A percentile compares a stretch with the other conserved stretches of the same genome.
These are phyloP conservation scores for Glaciozyma antarctica DNA, from an alignment of 768 basidiomycete genomes.

Conservation along the genomic window DNA sequence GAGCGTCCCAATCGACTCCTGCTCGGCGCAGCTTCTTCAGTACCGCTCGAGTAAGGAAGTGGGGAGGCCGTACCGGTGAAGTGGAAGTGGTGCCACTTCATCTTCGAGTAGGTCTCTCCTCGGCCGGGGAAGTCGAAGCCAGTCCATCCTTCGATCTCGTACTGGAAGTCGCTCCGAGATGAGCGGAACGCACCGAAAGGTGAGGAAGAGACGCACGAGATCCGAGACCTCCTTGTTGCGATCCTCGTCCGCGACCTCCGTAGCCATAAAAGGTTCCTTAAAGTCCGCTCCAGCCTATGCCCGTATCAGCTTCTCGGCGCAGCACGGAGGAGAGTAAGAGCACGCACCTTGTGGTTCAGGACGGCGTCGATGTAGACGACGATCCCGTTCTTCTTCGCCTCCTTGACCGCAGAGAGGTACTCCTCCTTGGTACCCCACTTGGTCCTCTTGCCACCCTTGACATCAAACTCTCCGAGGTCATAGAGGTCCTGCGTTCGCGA, in stretches of 20 bases:
- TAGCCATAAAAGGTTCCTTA: slow-evolving; percentile 42
- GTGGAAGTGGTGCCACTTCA: slow-evolving; percentile 37
- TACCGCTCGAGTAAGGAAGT: too few relatives aligned
- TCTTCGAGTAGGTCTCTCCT: slow-evolving; percentile 40
- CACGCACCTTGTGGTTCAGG: slow-evolving; percentile 41
- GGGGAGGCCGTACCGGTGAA: slow-evolving; percentile 27
- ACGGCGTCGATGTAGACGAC: slow-evolving; percentile 42
- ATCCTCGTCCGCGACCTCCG: slow-evolving; percentile 42
- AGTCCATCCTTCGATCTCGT: slow-evolving; percentile 43
- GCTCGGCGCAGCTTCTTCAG: too few relatives aligned
- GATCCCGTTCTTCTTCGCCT: slow-evolving; percentile 40
- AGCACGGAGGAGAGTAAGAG: neutral
- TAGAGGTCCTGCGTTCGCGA: slow-evolving; percentile 26
- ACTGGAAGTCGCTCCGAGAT: slow-evolving; percentile 17
- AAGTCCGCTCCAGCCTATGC: slow-evolving; percentile 41
- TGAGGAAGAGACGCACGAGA: neutral
- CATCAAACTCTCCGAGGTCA: slow-evolving; percentile 42
- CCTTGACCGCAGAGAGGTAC: slow-evolving; percentile 8
- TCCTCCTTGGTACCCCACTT: slow-evolving; percentile 45
- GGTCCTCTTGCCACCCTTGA: slow-evolving; percentile 38
- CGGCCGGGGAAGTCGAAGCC: slow-evolving; percentile 43
- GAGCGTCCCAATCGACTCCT: slow-evolving; percentile 42
- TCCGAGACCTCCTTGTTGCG: slow-evolving; percentile 41
- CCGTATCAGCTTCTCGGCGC: neutral
- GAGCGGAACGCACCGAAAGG: neutral